Evolutionary conservation across 176 grass and related monocot species (phyloP), one percentile per base, ranked within the genome.

Genomic region (Phoenix roebelenii): DNA sequence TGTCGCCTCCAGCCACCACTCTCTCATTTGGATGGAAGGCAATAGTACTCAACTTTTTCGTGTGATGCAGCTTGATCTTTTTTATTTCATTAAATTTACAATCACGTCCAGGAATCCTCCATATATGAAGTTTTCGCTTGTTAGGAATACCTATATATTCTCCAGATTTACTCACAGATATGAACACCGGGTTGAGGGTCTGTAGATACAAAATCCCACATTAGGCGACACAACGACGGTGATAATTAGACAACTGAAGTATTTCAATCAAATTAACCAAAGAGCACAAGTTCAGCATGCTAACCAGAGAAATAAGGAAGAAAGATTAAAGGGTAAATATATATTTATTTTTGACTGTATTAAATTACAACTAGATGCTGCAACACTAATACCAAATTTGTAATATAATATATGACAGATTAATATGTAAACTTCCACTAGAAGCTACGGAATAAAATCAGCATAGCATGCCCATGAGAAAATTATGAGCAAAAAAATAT

Each of bases 11-110:
- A 22, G 84, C 92, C 20, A 97, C 81, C 44, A 70, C 83, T 79
- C 78, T 74, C 54, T 80, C 55, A 3, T 56, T 97, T 25, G 93
- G 76, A 87, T 97, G 93, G 65, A 97, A 88, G 69, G 93, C 81
- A 61, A 97, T 48, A 50, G 75, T 69, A 65, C 50, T 78, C 54
- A 97, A 44, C 9, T 26, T 50, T 66, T 84, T 90, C 14, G 84
- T 85, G 61, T 97, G 93, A 17, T 62, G 63, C 22, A 91, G 74
- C 72, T 97, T 97, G 61, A 97, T 72, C 35, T 92, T 97, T 77
- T 75, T 82, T 28, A 97, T 82, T 22, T 73, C 75, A 3, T 78
- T 73, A 62, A 64, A 57, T 50, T 72, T 91, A 67, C 77, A 97
- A 72, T 85, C 66, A 61, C 80, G 72, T 0, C 4, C 51, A 23